A percentile compares a stretch with the other conserved stretches of the same genome.
phyloP scores from a whole-genome alignment of 148 eudicot genomes.

The Camellia japonica region DNA sequence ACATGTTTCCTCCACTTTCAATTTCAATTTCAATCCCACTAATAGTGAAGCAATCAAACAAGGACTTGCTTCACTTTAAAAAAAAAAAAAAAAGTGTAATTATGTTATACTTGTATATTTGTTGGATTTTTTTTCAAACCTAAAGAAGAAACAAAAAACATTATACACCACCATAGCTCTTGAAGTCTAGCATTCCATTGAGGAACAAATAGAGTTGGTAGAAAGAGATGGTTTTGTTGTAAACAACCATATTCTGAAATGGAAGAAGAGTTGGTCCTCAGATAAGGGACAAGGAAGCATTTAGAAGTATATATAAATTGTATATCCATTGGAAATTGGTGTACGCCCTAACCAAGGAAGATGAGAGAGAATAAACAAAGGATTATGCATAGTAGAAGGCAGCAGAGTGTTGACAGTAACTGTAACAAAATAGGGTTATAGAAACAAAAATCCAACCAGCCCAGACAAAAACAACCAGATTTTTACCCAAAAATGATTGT shows the following conservation, averaged over 20 bases:
- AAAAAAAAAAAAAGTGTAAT: too few relatives aligned
- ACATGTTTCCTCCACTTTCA: too few relatives aligned
- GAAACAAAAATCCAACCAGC: not conserved
- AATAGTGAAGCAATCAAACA: too few relatives aligned
- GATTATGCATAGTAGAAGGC: not conserved
- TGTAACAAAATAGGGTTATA: not conserved
- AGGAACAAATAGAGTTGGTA: not conserved
- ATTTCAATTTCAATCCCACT: too few relatives aligned
- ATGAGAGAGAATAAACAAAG: not conserved
- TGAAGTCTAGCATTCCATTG: not conserved
- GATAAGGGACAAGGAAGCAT: slow-evolving; percentile 18
- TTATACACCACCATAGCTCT: not conserved
- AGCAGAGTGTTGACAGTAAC: not conserved
- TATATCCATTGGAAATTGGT: slow-evolving; percentile 17
- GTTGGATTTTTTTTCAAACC: too few relatives aligned
- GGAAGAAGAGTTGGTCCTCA: slow-evolving; percentile 11
- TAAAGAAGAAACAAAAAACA: too few relatives aligned
- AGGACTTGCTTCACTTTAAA: too few relatives aligned
- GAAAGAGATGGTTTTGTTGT: not conserved
- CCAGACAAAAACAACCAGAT: too few relatives aligned
- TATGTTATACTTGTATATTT: too few relatives aligned
- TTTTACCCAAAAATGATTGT: too few relatives aligned
- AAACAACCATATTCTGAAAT: not conserved
- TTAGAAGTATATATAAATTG: not conserved
- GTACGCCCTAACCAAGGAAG: not conserved